A percentile compares a stretch with the other conserved stretches of the same genome.
Evolutionary conservation across 2,329 filamentous ascomycete genomes (phyloP).

Genomic region (Dactylellina haptotyla): DNA sequence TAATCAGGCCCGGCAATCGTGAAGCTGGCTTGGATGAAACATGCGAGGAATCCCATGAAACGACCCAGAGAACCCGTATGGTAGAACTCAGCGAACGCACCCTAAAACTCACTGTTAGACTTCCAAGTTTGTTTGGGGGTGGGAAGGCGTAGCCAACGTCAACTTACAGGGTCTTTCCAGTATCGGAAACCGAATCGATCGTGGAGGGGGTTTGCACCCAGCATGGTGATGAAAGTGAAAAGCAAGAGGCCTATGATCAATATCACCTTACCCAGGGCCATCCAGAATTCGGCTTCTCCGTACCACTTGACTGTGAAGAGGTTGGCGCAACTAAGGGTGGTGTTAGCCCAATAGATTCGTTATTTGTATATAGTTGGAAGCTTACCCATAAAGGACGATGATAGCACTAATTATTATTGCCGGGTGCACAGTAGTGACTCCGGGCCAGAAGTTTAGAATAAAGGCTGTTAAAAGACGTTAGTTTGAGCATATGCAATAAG

Average conservation of each 20-base stretch:
- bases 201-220: constrained; percentile 79
- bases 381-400: constrained; percentile 70
- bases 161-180: constrained; percentile 64
- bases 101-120: constrained; percentile 59
- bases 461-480: constrained; percentile 59
- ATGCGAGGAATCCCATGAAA: constrained; percentile 80
- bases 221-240: constrained; percentile 84
- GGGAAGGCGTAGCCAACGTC: constrained; percentile 58
- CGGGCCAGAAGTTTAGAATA: constrained; percentile 72
- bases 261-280: constrained; percentile 76
- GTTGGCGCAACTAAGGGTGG: constrained; percentile 69
- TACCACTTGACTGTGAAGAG: constrained; percentile 78
- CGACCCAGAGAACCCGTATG: constrained; percentile 74
- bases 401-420: constrained; percentile 72
- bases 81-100: constrained; percentile 74
- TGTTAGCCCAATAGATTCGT: constrained; percentile 15
- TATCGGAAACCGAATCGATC: constrained; percentile 79
- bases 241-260: constrained; percentile 76
- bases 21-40: constrained; percentile 76
- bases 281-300: constrained; percentile 77
- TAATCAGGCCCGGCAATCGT: constrained; percentile 75
- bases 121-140: neutral
- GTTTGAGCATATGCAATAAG: neutral
- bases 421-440: constrained; percentile 66
- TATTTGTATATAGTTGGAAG: constrained; percentile 18